Base-by-base conservation (phyloP, 805 yeast species). In the Cephaloascus albidus region DNA sequence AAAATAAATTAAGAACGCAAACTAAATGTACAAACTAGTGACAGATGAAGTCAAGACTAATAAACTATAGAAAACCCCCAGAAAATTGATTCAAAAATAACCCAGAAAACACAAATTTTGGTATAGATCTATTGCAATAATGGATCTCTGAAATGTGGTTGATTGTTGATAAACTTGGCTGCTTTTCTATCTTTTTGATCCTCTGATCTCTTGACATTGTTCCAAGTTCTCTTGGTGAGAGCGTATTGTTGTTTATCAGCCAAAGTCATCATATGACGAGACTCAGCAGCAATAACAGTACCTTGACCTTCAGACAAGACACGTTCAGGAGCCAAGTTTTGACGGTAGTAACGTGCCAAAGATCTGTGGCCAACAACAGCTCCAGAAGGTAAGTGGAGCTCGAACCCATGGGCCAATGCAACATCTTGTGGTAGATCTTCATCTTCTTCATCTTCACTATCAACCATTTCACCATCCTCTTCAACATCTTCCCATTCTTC, bases 141-240 rank as follows among this genome's bases (percentile, higher is more conserved):
- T 46, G 40, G 33, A 31, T 31, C 33, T 31, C 33, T 31, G 33
- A 8, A 31, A 31, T 18, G 20, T 19, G 16, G 38, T 36, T 37
- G 28, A 36, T 34, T 23, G 34, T 16, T 42, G 4, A 38, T 30
- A 33, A 10, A 28, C 2, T 54, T 55, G 28, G 28, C 28, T 23
- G 28, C 28, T 63, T 64, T 55, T 64, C 76, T 59, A 45, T 75
- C 79, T 42, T 65, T 65, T 42, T 60, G 45, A 43, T 70, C 80
- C 57, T 67, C 72, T 45, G 73, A 66, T 58, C 68, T 72, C 49
- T 61, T 65, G 46, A 63, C 67, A 45, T 70, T 73, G 41, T 65
- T 70, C 79, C 93, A 80, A 4, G 77, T 74, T 44, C 85, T 66
- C 65, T 75, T 74, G 43, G 65, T 61, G 8, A 49, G 51, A 3